Evolutionary conservation across 2,329 filamentous ascomycete species (phyloP).

Genomic region (Monosporascus sp.): DNA sequence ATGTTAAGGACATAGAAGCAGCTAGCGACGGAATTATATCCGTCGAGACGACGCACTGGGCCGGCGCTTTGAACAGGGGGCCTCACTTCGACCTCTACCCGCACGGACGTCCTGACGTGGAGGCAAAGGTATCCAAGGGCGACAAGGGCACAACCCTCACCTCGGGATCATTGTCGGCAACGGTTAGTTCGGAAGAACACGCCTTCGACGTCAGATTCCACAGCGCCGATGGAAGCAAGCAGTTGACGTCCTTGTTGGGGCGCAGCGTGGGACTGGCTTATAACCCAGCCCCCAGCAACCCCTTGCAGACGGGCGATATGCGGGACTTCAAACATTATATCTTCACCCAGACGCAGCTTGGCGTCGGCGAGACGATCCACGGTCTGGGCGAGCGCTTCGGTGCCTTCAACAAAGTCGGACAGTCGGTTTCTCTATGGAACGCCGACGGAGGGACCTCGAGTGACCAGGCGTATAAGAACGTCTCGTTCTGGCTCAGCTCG

Average conservation of each 20-base stretch:
- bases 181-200: conserved; percentile 41
- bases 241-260: conserved; percentile 47
- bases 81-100: conserved; percentile 56
- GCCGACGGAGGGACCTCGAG: conserved; percentile 60
- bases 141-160: conserved; percentile 42
- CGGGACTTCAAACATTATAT: conserved; percentile 48
- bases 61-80: conserved; percentile 43
- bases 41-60: conserved; percentile 52
- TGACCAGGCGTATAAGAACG: conserved; percentile 68
- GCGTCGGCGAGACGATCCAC: conserved; percentile 62
- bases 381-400: conserved; percentile 74
- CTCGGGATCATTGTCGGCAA: conserved; percentile 47
- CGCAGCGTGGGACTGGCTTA: conserved; percentile 55
- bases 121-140: conserved; percentile 33
- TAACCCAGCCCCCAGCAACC: conserved; percentile 45
- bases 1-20: conserved; percentile 45
- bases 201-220: conserved; percentile 53
- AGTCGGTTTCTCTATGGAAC: conserved; percentile 61
- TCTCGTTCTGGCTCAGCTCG: conserved; percentile 64
- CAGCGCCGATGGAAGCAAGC: conserved; percentile 40
- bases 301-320: conserved; percentile 49
- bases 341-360: conserved; percentile 49
- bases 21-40: conserved; percentile 55
- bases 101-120: conserved; percentile 37
- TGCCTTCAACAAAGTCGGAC: conserved; percentile 70